Percentiles rank a stretch among this genome's conserved stretches.
Conservation (phyloP, 257 asterid species). For the Plantago major region DNA sequence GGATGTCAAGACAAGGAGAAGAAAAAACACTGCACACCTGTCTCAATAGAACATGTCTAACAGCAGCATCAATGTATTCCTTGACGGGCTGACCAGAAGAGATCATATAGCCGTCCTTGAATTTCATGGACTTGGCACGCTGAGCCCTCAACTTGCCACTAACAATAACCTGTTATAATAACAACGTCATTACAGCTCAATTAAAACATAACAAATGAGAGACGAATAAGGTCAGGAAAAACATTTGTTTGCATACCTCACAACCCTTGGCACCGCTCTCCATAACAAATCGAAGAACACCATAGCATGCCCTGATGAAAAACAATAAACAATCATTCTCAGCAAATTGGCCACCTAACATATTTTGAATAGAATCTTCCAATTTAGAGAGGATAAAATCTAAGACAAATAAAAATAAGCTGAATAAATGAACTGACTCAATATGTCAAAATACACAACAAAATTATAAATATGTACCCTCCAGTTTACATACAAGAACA, state of each 20-base stretch:
- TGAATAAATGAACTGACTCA: not conserved
- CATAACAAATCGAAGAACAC: conserved; percentile 54
- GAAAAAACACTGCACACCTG: too few species aligned
- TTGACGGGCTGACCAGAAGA: conserved; percentile 39
- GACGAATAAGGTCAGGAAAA: not conserved
- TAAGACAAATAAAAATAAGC: not conserved
- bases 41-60: conserved; percentile 32
- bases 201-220: not conserved
- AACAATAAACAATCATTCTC: not conserved
- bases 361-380: not conserved
- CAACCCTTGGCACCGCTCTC: conserved; percentile 64
- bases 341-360: too few species aligned
- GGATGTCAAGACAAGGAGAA: too few species aligned
- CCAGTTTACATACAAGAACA: not conserved
- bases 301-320: conserved; percentile 45
- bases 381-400: too few species aligned
- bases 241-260: conserved; percentile 27
- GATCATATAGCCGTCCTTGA: conserved; percentile 38
- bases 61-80: conserved; percentile 37
- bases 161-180: conserved; percentile 25
- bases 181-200: too few species aligned
- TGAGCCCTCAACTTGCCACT: conserved; percentile 32
- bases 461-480: not conserved
- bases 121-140: conserved; percentile 36
- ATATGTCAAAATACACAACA: not conserved